Evolutionary conservation across 2,329 filamentous ascomycete species (phyloP).

Genomic region (Grosmannia serpens): DNA sequence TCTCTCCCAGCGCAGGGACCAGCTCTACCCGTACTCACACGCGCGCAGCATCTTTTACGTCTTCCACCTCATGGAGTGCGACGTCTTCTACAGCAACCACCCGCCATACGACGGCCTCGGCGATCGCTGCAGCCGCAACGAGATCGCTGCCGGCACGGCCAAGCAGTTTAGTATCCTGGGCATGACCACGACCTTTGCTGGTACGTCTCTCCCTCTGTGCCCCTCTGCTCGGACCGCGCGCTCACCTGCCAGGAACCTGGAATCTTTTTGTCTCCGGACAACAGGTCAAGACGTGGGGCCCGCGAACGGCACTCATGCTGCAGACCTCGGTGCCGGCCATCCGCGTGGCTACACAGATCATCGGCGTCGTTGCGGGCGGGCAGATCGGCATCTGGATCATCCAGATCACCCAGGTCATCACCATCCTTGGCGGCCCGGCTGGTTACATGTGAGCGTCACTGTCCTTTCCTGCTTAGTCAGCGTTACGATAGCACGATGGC

Average conservation of each 20-base stretch:
- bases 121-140: slow-evolving; percentile 47
- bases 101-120: slow-evolving; percentile 33
- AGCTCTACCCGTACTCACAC: neutral
- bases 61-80: slow-evolving; percentile 61
- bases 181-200: slow-evolving; percentile 56
- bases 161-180: slow-evolving; percentile 52
- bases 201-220: slow-evolving; percentile 16
- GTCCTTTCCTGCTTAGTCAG: neutral
- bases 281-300: slow-evolving; percentile 54
- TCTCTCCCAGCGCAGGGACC: too few relatives aligned
- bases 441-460: slow-evolving; percentile 43
- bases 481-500: neutral
- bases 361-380: slow-evolving; percentile 53
- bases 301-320: slow-evolving; percentile 48
- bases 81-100: slow-evolving; percentile 53
- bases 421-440: slow-evolving; percentile 54
- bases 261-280: slow-evolving; percentile 59
- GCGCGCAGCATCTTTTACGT: slow-evolving; percentile 39
- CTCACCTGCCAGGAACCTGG: slow-evolving; percentile 25
- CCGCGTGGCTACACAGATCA: slow-evolving; percentile 49
- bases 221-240: neutral
- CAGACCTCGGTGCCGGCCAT: slow-evolving; percentile 55
- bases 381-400: slow-evolving; percentile 53
- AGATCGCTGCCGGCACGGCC: slow-evolving; percentile 54
- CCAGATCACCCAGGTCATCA: slow-evolving; percentile 56